A percentile compares a stretch with the other conserved stretches of the same genome.
These are phyloP conservation scores for Penicillium malachiteum DNA, from an alignment of 495 filamentous ascomycete genomes.

Conservation along the genomic window DNA sequence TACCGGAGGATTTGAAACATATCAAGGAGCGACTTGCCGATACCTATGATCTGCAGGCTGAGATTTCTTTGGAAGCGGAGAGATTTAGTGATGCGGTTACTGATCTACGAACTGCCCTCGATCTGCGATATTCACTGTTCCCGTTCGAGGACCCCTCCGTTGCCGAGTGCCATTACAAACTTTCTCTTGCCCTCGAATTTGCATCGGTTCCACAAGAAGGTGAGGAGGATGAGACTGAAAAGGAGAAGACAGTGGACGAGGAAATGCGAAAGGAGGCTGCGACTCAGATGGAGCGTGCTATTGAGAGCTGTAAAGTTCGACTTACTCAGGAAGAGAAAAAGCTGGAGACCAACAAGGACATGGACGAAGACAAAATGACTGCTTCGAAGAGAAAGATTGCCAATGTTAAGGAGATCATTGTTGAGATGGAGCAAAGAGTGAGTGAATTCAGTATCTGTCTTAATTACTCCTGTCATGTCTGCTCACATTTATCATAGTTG, in stretches of 20 bases:
- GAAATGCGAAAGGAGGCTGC: conserved; percentile 73
- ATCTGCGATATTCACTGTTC: conserved; percentile 72
- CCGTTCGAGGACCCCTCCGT: conserved; percentile 75
- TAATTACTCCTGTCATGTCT: conserved; percentile 1
- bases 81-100: conserved; percentile 76
- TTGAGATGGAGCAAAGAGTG: conserved; percentile 83
- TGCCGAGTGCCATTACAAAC: conserved; percentile 92
- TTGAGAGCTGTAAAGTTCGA: conserved; percentile 72
- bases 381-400: conserved; percentile 64
- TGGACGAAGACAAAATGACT: conserved; percentile 46
- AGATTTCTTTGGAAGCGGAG: conserved; percentile 94
- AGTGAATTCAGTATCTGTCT: conserved; percentile 19
- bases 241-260: conserved; percentile 56
- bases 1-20: conserved; percentile 53
- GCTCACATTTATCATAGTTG: conserved; percentile 50
- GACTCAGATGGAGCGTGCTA: conserved; percentile 75
- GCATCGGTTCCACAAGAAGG: conserved; percentile 68
- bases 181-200: conserved; percentile 94
- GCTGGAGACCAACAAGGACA: conserved; percentile 52
- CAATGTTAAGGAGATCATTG: conserved; percentile 83
- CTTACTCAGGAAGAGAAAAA: conserved; percentile 73
- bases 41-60: conserved; percentile 85
- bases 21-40: conserved; percentile 84
- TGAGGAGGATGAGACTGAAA: conserved; percentile 29
- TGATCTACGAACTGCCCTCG: conserved; percentile 73